These are phyloP conservation scores for Bipolaris bicolor DNA, from an alignment of 2,329 filamentous ascomycete genomes.

Conservation along the genomic window DNA sequence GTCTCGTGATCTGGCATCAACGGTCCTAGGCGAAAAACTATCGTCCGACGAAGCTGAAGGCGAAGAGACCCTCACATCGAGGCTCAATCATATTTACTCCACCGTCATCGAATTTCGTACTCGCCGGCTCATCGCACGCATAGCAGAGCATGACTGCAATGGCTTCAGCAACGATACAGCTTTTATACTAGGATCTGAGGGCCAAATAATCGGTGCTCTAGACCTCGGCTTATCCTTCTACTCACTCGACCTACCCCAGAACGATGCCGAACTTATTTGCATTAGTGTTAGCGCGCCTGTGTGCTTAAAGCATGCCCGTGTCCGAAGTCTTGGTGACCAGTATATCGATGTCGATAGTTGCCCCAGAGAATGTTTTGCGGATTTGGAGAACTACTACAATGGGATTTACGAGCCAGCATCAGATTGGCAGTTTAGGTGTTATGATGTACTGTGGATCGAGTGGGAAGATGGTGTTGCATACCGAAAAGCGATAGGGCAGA, in stretches of 20 bases:
- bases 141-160: background rate
- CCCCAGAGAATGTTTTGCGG: background rate
- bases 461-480: constrained; percentile 17
- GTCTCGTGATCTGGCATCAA: background rate
- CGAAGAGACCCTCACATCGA: background rate
- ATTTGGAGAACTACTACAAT: background rate
- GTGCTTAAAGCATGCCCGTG: background rate
- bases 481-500: constrained; percentile 14
- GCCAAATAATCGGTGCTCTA: background rate
- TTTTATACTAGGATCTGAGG: background rate
- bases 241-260: background rate
- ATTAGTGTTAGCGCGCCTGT: background rate
- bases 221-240: background rate
- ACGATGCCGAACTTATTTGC: background rate
- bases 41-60: background rate
- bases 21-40: too few relatives aligned
- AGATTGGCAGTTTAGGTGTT: constrained; percentile 11
- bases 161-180: background rate
- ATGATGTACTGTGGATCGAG: constrained; percentile 23
- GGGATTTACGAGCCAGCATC: background rate
- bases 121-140: background rate
- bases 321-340: background rate
- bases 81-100: background rate
- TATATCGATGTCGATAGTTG: background rate
- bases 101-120: background rate